These are phyloP conservation scores for Aspergillus sp. DNA, from an alignment of 2,329 filamentous ascomycete species.

Conservation along the genomic window DNA sequence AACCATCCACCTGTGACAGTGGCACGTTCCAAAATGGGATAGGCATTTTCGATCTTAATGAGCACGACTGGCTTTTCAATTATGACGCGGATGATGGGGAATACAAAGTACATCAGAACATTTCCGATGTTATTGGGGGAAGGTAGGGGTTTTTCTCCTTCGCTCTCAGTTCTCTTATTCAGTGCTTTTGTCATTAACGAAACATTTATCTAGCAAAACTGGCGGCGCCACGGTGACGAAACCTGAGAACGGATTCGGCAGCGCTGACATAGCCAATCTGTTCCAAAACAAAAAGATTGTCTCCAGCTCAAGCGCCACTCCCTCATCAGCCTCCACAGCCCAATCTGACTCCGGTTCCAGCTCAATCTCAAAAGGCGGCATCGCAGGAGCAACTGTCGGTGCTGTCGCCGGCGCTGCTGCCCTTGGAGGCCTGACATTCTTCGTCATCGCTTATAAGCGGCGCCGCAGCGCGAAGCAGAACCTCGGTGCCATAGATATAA, in stretches of 20 bases:
- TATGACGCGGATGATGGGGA: constrained; percentile 2
- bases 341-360: not conserved
- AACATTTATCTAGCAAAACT: no score
- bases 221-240: no score
- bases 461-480: no score
- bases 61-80: constrained; percentile 1
- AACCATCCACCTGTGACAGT: not conserved
- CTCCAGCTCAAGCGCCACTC: not conserved
- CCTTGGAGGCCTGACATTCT: no score
- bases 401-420: not conserved
- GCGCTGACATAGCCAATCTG: no score
- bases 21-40: constrained; percentile 3
- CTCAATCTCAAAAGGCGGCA: not conserved
- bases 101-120: not conserved
- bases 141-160: not conserved
- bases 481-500: no score
- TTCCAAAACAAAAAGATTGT: not conserved
- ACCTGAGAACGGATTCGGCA: no score
- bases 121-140: not conserved
- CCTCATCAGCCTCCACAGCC: no score
- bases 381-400: not conserved
- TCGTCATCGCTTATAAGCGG: no score
- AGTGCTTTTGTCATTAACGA: no score
- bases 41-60: constrained; percentile 3
- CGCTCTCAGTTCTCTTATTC: no score